A percentile compares a stretch with the other conserved stretches of the same genome.
phyloP scores from a whole-genome alignment of 345 rosid species.

The Acer negundo region DNA sequence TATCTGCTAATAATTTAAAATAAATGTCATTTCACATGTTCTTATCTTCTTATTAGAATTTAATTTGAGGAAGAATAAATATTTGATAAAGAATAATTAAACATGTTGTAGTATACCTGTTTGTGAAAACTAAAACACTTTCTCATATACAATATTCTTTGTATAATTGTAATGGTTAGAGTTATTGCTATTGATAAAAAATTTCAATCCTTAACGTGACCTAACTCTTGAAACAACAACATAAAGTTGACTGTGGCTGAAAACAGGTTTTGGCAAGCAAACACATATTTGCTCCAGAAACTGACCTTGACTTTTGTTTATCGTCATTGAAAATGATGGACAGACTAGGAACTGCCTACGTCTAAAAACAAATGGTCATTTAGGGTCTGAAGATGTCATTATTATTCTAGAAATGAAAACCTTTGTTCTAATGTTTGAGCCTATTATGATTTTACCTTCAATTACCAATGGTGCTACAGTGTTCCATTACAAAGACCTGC shows the following conservation, averaged over 20 bases:
- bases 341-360: background rate
- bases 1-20: too few species aligned
- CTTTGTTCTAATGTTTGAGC: background rate
- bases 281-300: background rate
- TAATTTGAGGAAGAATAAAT: too few species aligned
- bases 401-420: background rate
- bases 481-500: slow-evolving; percentile 15
- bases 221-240: background rate
- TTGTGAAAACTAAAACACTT: background rate
- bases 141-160: background rate
- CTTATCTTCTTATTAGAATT: too few species aligned
- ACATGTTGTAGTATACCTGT: background rate
- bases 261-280: background rate
- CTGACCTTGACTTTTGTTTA: slow-evolving; percentile 12
- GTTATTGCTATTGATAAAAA: background rate
- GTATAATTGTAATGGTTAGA: background rate
- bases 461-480: background rate
- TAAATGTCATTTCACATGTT: too few species aligned
- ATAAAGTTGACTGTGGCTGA: slow-evolving; percentile 2
- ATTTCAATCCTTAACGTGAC: background rate
- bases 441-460: background rate
- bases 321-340: background rate
- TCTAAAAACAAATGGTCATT: background rate
- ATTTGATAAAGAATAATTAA: background rate
- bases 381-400: background rate